Conservation (phyloP, 495 filamentous ascomycete genomes). For the Corynascus novoguineensis region DNA sequence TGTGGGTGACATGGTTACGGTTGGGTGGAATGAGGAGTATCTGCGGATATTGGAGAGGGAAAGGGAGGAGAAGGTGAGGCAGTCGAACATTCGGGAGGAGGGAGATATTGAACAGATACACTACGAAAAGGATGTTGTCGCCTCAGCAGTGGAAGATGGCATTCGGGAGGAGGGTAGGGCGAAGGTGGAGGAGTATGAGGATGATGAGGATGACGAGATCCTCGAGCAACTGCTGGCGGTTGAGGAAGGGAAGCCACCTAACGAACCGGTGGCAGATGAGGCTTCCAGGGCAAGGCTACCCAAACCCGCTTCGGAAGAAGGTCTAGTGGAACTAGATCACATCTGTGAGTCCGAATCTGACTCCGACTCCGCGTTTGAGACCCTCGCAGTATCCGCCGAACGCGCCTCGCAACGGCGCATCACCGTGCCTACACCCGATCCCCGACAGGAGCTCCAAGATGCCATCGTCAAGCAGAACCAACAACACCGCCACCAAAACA, state of each 20-base stretch:
- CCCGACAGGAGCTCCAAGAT: conserved; percentile 4
- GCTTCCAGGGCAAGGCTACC: too few relatives aligned
- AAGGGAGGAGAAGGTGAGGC: conserved; percentile 12
- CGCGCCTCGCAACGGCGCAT: conserved; percentile 2
- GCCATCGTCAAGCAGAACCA: conserved; percentile 12
- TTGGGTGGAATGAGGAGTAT: conserved; percentile 38
- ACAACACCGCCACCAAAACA: not conserved
- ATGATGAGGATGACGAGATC: not conserved
- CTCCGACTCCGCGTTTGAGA: conserved; percentile 18
- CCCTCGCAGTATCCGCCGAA: conserved; percentile 3
- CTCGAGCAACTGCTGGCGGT: conserved; percentile 1
- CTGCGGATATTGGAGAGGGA: conserved; percentile 20
- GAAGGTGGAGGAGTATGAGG: not conserved
- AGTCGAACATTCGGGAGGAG: not conserved
- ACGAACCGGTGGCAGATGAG: not conserved
- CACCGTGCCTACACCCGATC: not conserved
- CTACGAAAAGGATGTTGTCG: not conserved
- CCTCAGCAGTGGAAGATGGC: not conserved
- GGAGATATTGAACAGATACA: not conserved
- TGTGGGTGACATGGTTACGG: conserved; percentile 35
- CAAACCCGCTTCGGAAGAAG: not conserved
- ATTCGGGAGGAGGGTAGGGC: not conserved
- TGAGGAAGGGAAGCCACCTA: not conserved
- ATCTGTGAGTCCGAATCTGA: conserved; percentile 22
- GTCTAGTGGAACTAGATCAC: conserved; percentile 1